phyloP scores from a whole-genome alignment of 2,329 filamentous ascomycete genomes.

The Alternaria consortialis region DNA sequence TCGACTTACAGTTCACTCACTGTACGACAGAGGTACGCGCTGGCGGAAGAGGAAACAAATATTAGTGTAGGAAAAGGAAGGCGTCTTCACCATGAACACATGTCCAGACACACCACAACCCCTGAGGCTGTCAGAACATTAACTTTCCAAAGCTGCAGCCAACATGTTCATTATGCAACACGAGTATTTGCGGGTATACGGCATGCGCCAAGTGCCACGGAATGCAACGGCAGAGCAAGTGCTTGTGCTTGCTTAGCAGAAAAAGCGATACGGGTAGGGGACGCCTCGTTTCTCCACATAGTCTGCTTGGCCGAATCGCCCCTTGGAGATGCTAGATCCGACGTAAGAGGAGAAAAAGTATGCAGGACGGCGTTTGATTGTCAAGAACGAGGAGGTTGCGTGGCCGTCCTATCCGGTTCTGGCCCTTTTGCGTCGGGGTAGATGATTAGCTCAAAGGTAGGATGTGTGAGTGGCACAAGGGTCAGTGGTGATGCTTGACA shows the following conservation, averaged over 20 bases:
- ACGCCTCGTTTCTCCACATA: conserved; percentile 4
- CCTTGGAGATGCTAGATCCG: neutral
- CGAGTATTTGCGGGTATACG: conserved; percentile 1
- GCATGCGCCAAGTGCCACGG: conserved; percentile 3
- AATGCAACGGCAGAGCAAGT: neutral
- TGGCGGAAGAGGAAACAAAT: neutral
- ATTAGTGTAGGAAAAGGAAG: neutral
- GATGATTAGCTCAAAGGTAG: neutral
- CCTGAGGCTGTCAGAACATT: neutral
- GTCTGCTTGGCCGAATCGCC: neutral
- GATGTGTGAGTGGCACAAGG: conserved; percentile 6
- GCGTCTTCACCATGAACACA: neutral
- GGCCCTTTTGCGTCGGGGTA: neutral
- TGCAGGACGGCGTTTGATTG: neutral
- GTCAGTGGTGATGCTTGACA: neutral
- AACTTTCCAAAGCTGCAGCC: neutral
- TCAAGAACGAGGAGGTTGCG: neutral
- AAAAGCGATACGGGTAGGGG: conserved; percentile 2
- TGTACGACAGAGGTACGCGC: neutral
- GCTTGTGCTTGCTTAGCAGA: neutral
- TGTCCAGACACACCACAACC: neutral
- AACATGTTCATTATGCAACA: neutral
- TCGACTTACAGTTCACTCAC: neutral
- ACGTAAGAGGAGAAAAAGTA: neutral
- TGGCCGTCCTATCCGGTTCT: neutral